Conservation (phyloP, 768 basidiomycete species). For the Tricholoma matsutake region DNA sequence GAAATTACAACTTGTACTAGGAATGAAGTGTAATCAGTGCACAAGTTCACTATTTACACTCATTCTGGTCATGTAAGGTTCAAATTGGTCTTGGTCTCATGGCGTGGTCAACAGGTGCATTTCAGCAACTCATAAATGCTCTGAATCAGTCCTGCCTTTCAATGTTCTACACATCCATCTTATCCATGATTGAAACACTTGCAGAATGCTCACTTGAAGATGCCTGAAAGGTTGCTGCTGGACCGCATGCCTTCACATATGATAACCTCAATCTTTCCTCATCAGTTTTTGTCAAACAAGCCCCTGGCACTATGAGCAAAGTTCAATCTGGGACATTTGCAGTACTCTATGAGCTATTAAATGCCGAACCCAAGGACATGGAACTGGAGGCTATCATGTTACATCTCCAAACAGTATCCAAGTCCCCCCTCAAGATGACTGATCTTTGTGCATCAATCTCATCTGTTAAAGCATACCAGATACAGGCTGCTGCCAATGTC, state of each 20-base stretch:
- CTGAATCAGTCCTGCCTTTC: background rate
- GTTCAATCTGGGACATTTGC: background rate
- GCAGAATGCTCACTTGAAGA: background rate
- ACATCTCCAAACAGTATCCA: too few relatives aligned
- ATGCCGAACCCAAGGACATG: too few relatives aligned
- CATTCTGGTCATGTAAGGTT: background rate
- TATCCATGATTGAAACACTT: background rate
- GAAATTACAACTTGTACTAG: background rate
- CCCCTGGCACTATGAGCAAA: background rate
- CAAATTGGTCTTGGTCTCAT: background rate
- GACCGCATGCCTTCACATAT: conserved; percentile 4
- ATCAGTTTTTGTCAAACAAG: conserved; percentile 11
- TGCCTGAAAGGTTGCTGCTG: background rate
- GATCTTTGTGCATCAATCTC: too few relatives aligned
- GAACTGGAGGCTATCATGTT: too few relatives aligned
- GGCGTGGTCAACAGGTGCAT: background rate
- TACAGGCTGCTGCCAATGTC: too few relatives aligned
- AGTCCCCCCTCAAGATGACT: too few relatives aligned
- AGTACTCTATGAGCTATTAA: too few relatives aligned
- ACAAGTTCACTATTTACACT: background rate
- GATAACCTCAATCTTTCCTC: conserved; percentile 10
- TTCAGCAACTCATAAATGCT: background rate
- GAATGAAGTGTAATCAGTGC: background rate
- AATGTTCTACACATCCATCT: background rate
- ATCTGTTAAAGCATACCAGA: too few relatives aligned